phyloP scores from a whole-genome alignment of 2,329 filamentous ascomycete species.

The Diplodia scrobiculata region DNA sequence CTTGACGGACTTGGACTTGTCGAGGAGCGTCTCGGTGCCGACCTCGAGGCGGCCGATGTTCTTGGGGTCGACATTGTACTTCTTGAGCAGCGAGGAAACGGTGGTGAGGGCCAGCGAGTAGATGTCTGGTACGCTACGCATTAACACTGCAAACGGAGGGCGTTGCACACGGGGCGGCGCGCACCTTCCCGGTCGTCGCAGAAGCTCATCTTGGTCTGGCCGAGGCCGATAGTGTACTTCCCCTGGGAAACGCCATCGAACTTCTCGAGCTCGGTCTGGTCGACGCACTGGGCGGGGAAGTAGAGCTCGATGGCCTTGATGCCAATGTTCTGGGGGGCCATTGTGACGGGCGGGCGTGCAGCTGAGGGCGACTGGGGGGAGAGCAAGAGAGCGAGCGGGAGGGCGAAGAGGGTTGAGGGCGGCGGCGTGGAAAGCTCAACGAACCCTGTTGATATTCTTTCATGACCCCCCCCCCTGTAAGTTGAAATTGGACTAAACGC shows the following conservation, averaged over 20 bases:
- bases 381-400: slow-evolving; percentile 31
- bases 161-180: slow-evolving; percentile 26
- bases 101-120: slow-evolving; percentile 58
- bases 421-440: slow-evolving; percentile 16
- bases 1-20: slow-evolving; percentile 60
- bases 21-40: slow-evolving; percentile 57
- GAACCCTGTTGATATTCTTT: slow-evolving; percentile 3
- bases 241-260: slow-evolving; percentile 57
- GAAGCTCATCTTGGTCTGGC: slow-evolving; percentile 60
- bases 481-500: background rate
- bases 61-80: slow-evolving; percentile 56
- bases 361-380: slow-evolving; percentile 32
- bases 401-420: slow-evolving; percentile 24
- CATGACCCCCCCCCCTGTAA: background rate
- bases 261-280: slow-evolving; percentile 57
- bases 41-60: slow-evolving; percentile 57
- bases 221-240: slow-evolving; percentile 59
- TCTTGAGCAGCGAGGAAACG: slow-evolving; percentile 55
- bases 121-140: slow-evolving; percentile 47
- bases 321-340: slow-evolving; percentile 55
- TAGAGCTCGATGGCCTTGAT: slow-evolving; percentile 60
- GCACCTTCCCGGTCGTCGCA: slow-evolving; percentile 57
- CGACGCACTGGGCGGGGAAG: slow-evolving; percentile 58
- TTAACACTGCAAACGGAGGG: slow-evolving; percentile 10
- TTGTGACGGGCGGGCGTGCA: slow-evolving; percentile 32